Evolutionary conservation across 2,329 filamentous ascomycete genomes (phyloP), one percentile per base, ranked within the genome.

Genomic region (Neonectria ditissima): DNA sequence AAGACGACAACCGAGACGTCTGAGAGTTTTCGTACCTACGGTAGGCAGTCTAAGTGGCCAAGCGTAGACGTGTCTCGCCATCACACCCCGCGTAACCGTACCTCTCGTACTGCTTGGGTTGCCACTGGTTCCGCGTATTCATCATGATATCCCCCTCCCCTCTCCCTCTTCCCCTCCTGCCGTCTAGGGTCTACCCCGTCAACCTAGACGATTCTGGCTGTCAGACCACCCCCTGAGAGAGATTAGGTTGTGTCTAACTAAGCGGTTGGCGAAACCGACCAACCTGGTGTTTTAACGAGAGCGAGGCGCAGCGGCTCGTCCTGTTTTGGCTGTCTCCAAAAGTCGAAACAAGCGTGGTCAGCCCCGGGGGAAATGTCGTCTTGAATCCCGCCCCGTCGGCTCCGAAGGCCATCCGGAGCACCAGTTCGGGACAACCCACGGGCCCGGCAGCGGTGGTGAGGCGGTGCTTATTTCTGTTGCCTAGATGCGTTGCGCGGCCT

Each of bases 401-500:
- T 43, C 54, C 54, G 30, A 30, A n/a, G 44, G n/a, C 9, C 16
- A 16, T 37, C 14, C 34, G n/a, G 34, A 37, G n/a, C 34, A n/a
- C 34, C 45, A 30, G 14, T 34, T 47, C 54, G 30, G 43, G 26
- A 16, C 43, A 48, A 56, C 22, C 52, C 37, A 47, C 28, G 39
- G 39, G 41, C 20, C 43, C 30, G 43, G 22, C n/a, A 24, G 22
- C 39, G 43, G 20, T 41, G 37, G 20, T 41, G 20, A 5, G n/a
- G 51, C 3, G 26, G 22, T 47, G 14, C 14, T 22, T 48, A 30
- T 26, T 53, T 26, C 34, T 39, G 51, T 20, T 61, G 52, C 52
- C 54, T 48, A 13, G 48, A 5, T 13, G 39, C 41, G 22, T 62
- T 62, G 54, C 59, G 59, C 59, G 59, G 55, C 59, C 59, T 47